Percentiles rank a stretch among this genome's conserved stretches.
Evolutionary conservation across 176 grass and related monocot genomes (phyloP).

Genomic region (Raddia distichophylla): DNA sequence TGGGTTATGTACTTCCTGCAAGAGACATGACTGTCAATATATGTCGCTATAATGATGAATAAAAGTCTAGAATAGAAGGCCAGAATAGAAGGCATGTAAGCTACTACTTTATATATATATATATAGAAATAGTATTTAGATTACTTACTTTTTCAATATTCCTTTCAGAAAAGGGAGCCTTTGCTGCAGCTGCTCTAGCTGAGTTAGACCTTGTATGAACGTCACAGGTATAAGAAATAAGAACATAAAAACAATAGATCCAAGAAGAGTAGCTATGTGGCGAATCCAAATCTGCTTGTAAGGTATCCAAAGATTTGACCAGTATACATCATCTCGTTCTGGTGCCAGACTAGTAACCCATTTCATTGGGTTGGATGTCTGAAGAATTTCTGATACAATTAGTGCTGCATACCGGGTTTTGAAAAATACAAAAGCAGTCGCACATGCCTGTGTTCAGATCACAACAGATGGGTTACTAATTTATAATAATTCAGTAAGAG

Average conservation of each 20-base stretch:
- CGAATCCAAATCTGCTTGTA: slow-evolving; percentile 85
- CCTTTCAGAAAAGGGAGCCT: slow-evolving; percentile 73
- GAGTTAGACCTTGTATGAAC: slow-evolving; percentile 92
- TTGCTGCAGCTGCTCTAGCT: slow-evolving; percentile 80
- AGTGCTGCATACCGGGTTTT: slow-evolving; percentile 89
- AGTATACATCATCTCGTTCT: slow-evolving; percentile 81
- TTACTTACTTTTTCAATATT: slow-evolving; percentile 74
- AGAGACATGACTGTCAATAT: slow-evolving; percentile 29
- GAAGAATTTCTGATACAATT: slow-evolving; percentile 73
- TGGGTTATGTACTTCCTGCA: slow-evolving; percentile 70
- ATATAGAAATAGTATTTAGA: too few relatives aligned
- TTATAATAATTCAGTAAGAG: slow-evolving; percentile 18
- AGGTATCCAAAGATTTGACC: slow-evolving; percentile 98
- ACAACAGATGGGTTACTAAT: slow-evolving; percentile 34
- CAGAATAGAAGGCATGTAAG: neutral
- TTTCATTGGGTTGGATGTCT: slow-evolving; percentile 91
- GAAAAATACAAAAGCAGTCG: slow-evolving; percentile 91
- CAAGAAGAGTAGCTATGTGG: slow-evolving; percentile 68
- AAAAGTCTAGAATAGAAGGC: slow-evolving; percentile 23
- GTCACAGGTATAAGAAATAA: slow-evolving; percentile 81
- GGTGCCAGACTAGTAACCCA: slow-evolving; percentile 84
- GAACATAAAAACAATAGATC: slow-evolving; percentile 78
- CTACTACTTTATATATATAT: too few relatives aligned
- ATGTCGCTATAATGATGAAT: slow-evolving; percentile 21
- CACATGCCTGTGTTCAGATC: slow-evolving; percentile 63